phyloP scores from a whole-genome alignment of 768 basidiomycete genomes.

The Tylopilus vinaceipallidus region DNA sequence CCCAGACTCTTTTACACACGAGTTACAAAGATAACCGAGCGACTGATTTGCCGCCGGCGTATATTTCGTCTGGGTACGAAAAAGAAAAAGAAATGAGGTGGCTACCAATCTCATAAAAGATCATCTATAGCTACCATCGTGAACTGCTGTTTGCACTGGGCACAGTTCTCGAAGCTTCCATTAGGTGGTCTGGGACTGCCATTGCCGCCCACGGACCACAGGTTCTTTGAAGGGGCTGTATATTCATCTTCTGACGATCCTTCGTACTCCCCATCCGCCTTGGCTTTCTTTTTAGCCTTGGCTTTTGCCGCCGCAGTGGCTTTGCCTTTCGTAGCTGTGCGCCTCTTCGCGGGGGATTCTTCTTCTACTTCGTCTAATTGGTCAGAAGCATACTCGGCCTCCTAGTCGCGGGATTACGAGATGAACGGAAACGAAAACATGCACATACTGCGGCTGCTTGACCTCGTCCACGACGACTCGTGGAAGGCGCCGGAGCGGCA shows the following conservation, averaged over 20 bases:
- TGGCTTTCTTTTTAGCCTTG: conserved; percentile 39
- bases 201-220: conserved; percentile 34
- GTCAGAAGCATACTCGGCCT: conserved; percentile 64
- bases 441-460: conserved; percentile 10
- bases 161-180: conserved; percentile 81
- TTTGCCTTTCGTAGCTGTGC: conserved; percentile 47
- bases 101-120: background rate
- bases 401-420: conserved; percentile 6
- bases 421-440: background rate
- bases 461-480: conserved; percentile 17
- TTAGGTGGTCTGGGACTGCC: conserved; percentile 54
- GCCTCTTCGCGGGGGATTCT: conserved; percentile 48
- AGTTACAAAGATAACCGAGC: conserved; percentile 80
- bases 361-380: conserved; percentile 64
- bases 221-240: conserved; percentile 55
- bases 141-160: conserved; percentile 78
- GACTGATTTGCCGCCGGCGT: conserved; percentile 71
- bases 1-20: conserved; percentile 76
- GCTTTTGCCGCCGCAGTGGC: conserved; percentile 40
- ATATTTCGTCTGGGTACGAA: conserved; percentile 67
- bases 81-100: background rate
- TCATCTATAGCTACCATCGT: conserved; percentile 65
- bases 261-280: conserved; percentile 47
- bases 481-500: conserved; percentile 2
- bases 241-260: conserved; percentile 66